Percentiles rank a stretch among this genome's conserved stretches.
These are phyloP conservation scores for Dactylonectria macrodidyma DNA, from an alignment of 2,329 filamentous ascomycete genomes.

Conservation along the genomic window DNA sequence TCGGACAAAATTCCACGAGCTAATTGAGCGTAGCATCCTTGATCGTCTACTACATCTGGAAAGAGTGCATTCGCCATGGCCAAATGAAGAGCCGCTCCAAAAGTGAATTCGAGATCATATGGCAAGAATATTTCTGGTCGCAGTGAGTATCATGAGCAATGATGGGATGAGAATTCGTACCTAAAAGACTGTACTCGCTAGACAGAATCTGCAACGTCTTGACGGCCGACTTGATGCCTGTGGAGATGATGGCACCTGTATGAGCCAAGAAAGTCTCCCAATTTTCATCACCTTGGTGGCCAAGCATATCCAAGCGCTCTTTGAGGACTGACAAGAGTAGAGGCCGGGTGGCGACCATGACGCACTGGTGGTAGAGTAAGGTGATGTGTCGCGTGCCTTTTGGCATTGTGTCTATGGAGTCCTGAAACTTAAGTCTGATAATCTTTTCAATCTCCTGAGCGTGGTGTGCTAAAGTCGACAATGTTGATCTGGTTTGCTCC, in stretches of 20 bases:
- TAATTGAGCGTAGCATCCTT: conserved; percentile 36
- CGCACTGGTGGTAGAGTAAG: conserved; percentile 58
- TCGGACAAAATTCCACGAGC: conserved; percentile 52
- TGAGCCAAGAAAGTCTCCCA: conserved; percentile 52
- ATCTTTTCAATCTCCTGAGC: conserved; percentile 57
- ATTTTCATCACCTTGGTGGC: conserved; percentile 43
- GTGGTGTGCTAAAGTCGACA: conserved; percentile 54
- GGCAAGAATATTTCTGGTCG: conserved; percentile 54
- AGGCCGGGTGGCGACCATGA: conserved; percentile 57
- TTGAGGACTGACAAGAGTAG: conserved; percentile 56
- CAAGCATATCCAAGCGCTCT: conserved; percentile 52
- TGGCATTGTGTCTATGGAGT: conserved; percentile 53
- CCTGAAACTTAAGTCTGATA: conserved; percentile 52
- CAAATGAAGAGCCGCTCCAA: conserved; percentile 53
- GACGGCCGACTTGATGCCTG: conserved; percentile 58
- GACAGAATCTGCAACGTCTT: conserved; percentile 58
- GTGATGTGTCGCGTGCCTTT: conserved; percentile 56
- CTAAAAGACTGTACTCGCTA: conserved; percentile 53
- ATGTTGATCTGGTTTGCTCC: conserved; percentile 53
- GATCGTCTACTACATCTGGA: conserved; percentile 47
- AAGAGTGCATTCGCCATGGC: conserved; percentile 56
- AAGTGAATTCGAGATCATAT: conserved; percentile 57
- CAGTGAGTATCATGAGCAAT: background rate
- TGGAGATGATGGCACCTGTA: conserved; percentile 55
- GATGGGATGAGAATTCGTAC: conserved; percentile 39